Base-by-base conservation (phyloP, 1,284 basidiomycete genomes). In the Apiotrichum mycotoxinovorans region DNA sequence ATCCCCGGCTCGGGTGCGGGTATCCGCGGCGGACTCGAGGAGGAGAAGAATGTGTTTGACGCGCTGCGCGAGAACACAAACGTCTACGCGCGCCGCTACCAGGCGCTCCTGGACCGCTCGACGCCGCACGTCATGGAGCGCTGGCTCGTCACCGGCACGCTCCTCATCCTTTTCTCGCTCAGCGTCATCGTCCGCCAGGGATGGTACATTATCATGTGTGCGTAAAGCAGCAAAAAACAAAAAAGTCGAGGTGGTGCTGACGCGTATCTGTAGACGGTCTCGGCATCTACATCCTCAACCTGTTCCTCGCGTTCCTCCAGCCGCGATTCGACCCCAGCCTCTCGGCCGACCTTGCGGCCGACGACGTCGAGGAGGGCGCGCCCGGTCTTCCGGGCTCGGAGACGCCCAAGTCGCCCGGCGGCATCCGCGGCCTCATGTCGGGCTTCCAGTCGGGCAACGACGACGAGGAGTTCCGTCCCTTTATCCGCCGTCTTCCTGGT, bases 401-500 rank as follows among this genome's bases (percentile, higher is more conserved):
- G 41, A n/a, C 54, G 9, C 44, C 63, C 14, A 66, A 64, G 49
- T 57, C 60, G 14, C 43, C 61, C 17, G 61, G 64, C 35, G 73
- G 76, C 18, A 57, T 78, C 54, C 68, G 65, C 27, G 76, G 76
- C 5, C 62, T 78, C 37, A 62, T 76, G 64, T 64, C 53, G 34
- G 73, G 73, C 17, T 76, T 75, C 65, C 62, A 62, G 14, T 66
- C 55, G 54, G 65, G 68, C 27, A 63, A 83, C 84, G 66, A 78
- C 22, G 72, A 79, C 49, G 92, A 95, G 63, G 95, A 97, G 72
- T 96, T 97, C 79, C 81, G 91, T 56, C 96, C 96, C 1, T 99
- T 99, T 76, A 95, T 99, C 63, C 82, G 96, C 58, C 82, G 96
- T 53, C 80, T 99, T 61, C 96, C 96, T 89, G 93, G 94, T 94